Evolutionary conservation across 495 filamentous ascomycete genomes (phyloP).

Genomic region (Lophiotrema nucula): DNA sequence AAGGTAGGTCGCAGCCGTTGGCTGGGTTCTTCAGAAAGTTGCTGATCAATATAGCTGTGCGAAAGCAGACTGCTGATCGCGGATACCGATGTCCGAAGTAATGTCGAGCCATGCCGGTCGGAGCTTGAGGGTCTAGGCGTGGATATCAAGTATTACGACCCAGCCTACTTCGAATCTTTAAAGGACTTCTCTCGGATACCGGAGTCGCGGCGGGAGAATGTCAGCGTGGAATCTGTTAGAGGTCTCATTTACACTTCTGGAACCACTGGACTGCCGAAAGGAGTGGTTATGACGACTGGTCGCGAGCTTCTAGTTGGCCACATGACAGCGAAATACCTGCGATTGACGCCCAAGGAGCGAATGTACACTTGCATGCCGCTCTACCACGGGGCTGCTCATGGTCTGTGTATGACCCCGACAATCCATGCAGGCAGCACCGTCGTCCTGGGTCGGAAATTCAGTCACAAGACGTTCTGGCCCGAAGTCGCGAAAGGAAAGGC

Average conservation of each 20-base stretch:
- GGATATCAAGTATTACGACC: conserved; percentile 28
- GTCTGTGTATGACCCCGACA: conserved; percentile 24
- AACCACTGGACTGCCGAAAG: conserved; percentile 56
- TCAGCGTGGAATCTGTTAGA: conserved; percentile 12
- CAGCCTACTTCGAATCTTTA: conserved; percentile 13
- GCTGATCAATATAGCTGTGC: conserved; percentile 27
- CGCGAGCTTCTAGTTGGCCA: conserved; percentile 34
- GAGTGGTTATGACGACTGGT: conserved; percentile 36
- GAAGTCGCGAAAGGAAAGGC: conserved; percentile 38
- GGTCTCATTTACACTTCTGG: conserved; percentile 42
- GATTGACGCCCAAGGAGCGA: conserved; percentile 20
- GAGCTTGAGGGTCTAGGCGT: conserved; percentile 32
- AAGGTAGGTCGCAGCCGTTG: conserved; percentile 21
- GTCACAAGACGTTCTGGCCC: conserved; percentile 39
- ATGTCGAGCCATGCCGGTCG: conserved; percentile 37
- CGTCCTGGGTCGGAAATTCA: conserved; percentile 32
- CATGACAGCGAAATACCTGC: conserved; percentile 13
- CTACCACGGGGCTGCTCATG: conserved; percentile 35
- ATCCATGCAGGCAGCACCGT: conserved; percentile 32
- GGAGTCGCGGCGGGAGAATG: conserved; percentile 4
- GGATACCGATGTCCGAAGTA: conserved; percentile 35
- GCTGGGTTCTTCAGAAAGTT: not conserved
- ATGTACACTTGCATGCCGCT: conserved; percentile 36
- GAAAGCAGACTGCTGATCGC: conserved; percentile 38
- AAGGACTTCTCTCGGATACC: conserved; percentile 18